A percentile compares a stretch with the other conserved stretches of the same genome.
These are phyloP conservation scores for Tricholoma sp. DNA, from an alignment of 768 basidiomycete species.

Conservation along the genomic window DNA sequence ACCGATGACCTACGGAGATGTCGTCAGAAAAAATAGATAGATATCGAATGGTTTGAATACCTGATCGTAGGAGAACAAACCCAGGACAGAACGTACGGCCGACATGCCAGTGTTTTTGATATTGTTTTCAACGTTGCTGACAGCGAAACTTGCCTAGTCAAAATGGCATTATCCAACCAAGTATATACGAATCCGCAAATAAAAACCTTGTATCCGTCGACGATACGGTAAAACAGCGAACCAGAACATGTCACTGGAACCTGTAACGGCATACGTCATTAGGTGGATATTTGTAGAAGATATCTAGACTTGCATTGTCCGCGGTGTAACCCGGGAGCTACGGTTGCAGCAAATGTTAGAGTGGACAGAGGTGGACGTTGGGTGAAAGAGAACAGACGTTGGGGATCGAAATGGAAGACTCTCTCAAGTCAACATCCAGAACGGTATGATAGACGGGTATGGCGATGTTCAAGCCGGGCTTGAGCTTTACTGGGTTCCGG, in stretches of 20 bases:
- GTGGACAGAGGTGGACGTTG: background rate
- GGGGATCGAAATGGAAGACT: conserved; percentile 41
- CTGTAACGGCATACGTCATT: conserved; percentile 13
- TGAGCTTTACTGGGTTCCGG: conserved; percentile 36
- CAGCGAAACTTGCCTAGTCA: conserved; percentile 41
- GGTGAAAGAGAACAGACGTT: conserved; percentile 23
- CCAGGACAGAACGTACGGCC: conserved; percentile 50
- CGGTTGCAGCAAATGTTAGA: background rate
- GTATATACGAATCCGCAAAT: background rate
- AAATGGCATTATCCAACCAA: background rate
- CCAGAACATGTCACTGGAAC: conserved; percentile 50
- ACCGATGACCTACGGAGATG: conserved; percentile 36
- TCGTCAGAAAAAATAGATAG: background rate
- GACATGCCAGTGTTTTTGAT: conserved; percentile 50
- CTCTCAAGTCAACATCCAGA: conserved; percentile 41
- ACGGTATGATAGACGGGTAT: conserved; percentile 44
- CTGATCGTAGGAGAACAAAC: conserved; percentile 44
- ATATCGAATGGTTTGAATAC: conserved; percentile 15
- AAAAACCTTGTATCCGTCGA: conserved; percentile 41
- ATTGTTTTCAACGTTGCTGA: conserved; percentile 43
- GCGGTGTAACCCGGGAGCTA: conserved; percentile 30
- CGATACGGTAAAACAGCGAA: conserved; percentile 49
- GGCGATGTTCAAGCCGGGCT: conserved; percentile 39
- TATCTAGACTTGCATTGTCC: conserved; percentile 21
- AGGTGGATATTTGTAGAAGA: background rate